A percentile compares a stretch with the other conserved stretches of the same genome.
Conservation (phyloP, 2,329 filamentous ascomycete species). For the Chrysoporthe austroafricana region DNA sequence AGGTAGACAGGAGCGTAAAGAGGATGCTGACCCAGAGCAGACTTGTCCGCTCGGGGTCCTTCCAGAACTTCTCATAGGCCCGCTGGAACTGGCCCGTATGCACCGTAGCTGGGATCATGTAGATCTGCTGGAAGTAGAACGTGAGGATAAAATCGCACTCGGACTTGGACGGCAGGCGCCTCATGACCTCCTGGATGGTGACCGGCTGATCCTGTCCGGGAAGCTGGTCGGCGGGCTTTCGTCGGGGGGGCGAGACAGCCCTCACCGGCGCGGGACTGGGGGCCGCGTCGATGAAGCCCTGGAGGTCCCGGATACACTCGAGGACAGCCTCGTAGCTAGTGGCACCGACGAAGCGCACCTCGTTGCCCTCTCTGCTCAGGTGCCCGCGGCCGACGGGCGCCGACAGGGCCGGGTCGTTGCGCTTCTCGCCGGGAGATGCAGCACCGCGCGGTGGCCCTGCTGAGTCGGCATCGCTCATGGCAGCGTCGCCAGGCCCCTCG, state of each 20-base stretch:
- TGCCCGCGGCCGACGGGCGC: slow-evolving; percentile 23
- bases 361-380: slow-evolving; percentile 21
- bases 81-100: slow-evolving; percentile 51
- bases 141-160: slow-evolving; percentile 43
- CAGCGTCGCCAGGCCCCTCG: not conserved
- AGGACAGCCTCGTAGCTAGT: slow-evolving; percentile 49
- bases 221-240: slow-evolving; percentile 34
- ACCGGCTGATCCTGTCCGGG: slow-evolving; percentile 37
- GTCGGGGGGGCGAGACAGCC: slow-evolving; percentile 17
- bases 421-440: not conserved
- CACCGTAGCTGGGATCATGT: slow-evolving; percentile 43
- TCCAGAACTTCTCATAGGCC: slow-evolving; percentile 54
- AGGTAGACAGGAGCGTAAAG: slow-evolving; percentile 51
- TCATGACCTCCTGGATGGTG: slow-evolving; percentile 39
- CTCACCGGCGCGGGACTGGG: not conserved
- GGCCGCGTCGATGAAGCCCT: slow-evolving; percentile 38
- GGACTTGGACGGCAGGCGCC: slow-evolving; percentile 41
- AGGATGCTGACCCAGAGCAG: slow-evolving; percentile 56
- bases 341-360: slow-evolving; percentile 40
- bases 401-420: not conserved
- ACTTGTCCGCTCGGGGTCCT: slow-evolving; percentile 42
- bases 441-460: not conserved
- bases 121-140: slow-evolving; percentile 46
- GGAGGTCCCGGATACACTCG: slow-evolving; percentile 47
- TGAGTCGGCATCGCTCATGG: not conserved